Conservation (phyloP, 805 yeast genomes). For the Lipomyces orientalis region DNA sequence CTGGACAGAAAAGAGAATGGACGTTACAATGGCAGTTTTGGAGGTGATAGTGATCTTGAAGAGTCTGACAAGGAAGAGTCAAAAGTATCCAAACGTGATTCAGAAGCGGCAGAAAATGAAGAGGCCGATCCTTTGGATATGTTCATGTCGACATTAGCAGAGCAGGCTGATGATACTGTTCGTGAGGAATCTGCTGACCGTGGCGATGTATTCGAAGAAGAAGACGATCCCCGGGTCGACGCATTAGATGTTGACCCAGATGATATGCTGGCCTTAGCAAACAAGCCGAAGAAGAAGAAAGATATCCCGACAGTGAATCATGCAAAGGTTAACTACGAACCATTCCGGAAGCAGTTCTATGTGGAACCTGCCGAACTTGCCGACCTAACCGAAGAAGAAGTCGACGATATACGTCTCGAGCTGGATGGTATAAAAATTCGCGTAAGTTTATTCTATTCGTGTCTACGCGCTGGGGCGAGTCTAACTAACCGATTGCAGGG, state of each 20-base stretch:
- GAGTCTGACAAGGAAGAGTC: conserved; percentile 39
- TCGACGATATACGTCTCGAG: conserved; percentile 56
- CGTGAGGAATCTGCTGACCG: conserved; percentile 15
- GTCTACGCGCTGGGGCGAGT: neutral
- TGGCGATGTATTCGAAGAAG: conserved; percentile 28
- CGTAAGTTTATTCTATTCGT: conserved; percentile 8
- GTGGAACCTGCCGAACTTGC: conserved; percentile 61
- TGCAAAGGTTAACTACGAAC: conserved; percentile 52
- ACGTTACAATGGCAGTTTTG: conserved; percentile 43
- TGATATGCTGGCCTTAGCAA: conserved; percentile 44
- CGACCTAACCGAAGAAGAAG: conserved; percentile 59
- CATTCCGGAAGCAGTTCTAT: conserved; percentile 68
- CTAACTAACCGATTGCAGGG: conserved; percentile 49
- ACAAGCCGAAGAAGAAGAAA: conserved; percentile 54
- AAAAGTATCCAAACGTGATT: neutral
- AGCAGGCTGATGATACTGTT: conserved; percentile 13
- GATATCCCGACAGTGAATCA: conserved; percentile 57
- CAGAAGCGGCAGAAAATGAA: conserved; percentile 37
- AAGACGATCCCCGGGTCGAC: conserved; percentile 41
- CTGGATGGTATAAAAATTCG: conserved; percentile 70
- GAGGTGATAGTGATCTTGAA: conserved; percentile 40
- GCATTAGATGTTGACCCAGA: conserved; percentile 44
- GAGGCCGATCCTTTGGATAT: conserved; percentile 56
- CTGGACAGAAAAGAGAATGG: conserved; percentile 36
- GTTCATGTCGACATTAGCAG: conserved; percentile 48